Base-by-base conservation (phyloP, 2,329 filamentous ascomycete genomes). In the Claviceps humidiphila region DNA sequence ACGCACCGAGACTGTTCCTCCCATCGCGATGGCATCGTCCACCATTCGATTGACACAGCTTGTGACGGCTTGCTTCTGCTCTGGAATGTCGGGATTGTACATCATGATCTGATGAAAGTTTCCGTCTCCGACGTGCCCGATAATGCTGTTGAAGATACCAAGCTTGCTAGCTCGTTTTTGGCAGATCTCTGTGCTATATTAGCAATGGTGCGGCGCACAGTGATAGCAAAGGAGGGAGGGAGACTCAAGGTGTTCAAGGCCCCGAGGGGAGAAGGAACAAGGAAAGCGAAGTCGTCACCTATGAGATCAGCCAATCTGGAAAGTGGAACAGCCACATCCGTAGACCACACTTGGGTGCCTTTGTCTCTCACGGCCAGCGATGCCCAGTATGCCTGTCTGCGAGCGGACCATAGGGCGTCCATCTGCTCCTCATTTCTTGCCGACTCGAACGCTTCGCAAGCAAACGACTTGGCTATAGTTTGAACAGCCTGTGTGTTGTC, bases 251-350 rank as follows among this genome's bases (percentile, higher is more conserved):
- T 26, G 22, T 24, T 24, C 22, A 4, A 13, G 41, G 17, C 4
- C 11, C 17, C 17, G 41, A 20, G 42, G 16, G 9, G 41, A 42
- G 8, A 11, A 22, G n/a, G 9, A 44, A 26, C 22, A 44, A 26
- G 26, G 16, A 44, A 17, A 46, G 26, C 2, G 9, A 47, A 20
- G 30, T 11, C 49, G 59, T 54, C 51, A 61, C 66, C 67, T 48
- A 90, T 86, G 51, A 89, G 84, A 57, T 85, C 80, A 1, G 85
- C 80, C 55, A 91, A 68, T 41, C 74, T 73, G 16, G 81, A 86
- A 47, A 90, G 80, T 0, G 86, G 86, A 0, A 90, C 87, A 0
- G 86, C 86, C 20, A 90, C 86, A 62, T 91, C 87, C 0, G 86
- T 91, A 0, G 85, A 87, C 85, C 85, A 89, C 26, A 89, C 78